Conservation (phyloP, 2,329 filamentous ascomycete genomes). For the Lasiodiplodia hormozganensis region DNA sequence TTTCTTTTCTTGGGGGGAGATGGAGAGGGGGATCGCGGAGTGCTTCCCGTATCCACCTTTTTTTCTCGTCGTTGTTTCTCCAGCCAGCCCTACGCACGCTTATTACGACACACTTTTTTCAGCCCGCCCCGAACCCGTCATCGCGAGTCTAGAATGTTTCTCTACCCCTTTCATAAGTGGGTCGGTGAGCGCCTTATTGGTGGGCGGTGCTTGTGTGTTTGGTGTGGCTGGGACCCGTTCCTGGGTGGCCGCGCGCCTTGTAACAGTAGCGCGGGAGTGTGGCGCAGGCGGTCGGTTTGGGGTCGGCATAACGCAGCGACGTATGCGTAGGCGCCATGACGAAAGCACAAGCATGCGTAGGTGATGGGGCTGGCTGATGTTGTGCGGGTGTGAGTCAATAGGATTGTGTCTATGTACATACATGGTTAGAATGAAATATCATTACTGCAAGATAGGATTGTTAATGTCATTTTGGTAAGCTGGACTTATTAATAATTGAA, state of each 20-base stretch:
- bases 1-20: no score
- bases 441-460: background rate
- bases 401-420: background rate
- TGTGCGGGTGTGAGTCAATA: background rate
- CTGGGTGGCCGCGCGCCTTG: background rate
- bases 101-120: background rate
- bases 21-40: no score
- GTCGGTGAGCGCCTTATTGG: background rate
- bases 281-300: background rate
- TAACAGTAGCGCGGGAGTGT: background rate
- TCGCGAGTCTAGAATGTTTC: background rate
- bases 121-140: background rate
- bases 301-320: background rate
- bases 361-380: background rate
- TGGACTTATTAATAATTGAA: no score
- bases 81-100: background rate
- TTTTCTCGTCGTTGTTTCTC: background rate
- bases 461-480: no score
- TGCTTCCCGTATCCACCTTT: no score
- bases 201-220: background rate
- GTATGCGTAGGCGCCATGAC: background rate
- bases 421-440: background rate
- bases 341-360: background rate
- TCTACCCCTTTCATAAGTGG: background rate
- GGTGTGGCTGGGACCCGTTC: background rate